Percentiles rank a stretch among this genome's conserved stretches.
Conservation (phyloP, 352 stramenopile genomes). For the Globisporangium mamillatum region DNA sequence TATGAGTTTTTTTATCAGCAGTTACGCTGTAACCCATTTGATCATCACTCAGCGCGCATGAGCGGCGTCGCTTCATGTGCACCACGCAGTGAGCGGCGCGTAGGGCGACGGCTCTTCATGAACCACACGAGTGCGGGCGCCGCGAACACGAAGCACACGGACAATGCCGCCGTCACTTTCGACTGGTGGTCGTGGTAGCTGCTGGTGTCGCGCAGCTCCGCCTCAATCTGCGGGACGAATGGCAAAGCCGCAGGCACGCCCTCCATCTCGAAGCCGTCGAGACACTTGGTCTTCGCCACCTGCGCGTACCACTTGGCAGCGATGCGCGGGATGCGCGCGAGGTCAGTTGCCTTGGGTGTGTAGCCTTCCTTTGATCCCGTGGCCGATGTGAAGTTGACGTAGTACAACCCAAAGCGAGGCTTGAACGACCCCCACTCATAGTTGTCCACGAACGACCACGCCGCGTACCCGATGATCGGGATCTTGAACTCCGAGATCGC, state of each 20-base stretch:
- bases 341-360: conserved; percentile 21
- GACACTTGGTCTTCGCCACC: conserved; percentile 56
- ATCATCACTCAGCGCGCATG: conserved; percentile 9
- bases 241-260: neutral
- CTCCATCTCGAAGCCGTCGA: conserved; percentile 25
- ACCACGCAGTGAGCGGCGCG: conserved; percentile 5
- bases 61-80: conserved; percentile 17
- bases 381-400: conserved; percentile 40
- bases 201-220: conserved; percentile 2
- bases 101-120: conserved; percentile 15
- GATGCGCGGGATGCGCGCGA: conserved; percentile 33
- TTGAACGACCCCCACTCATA: conserved; percentile 92
- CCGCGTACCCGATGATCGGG: conserved; percentile 84
- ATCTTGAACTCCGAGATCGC: conserved; percentile 46
- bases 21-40: neutral
- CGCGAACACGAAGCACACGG: conserved; percentile 10
- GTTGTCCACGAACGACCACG: conserved; percentile 93
- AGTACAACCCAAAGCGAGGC: conserved; percentile 47
- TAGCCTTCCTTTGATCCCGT: conserved; percentile 29
- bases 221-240: neutral
- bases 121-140: conserved; percentile 18
- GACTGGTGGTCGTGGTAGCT: neutral
- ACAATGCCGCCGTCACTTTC: neutral
- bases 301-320: conserved; percentile 60
- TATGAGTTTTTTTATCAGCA: neutral